Evolutionary conservation across 257 asterid species (phyloP).

Genomic region (Primulina eburnea): DNA sequence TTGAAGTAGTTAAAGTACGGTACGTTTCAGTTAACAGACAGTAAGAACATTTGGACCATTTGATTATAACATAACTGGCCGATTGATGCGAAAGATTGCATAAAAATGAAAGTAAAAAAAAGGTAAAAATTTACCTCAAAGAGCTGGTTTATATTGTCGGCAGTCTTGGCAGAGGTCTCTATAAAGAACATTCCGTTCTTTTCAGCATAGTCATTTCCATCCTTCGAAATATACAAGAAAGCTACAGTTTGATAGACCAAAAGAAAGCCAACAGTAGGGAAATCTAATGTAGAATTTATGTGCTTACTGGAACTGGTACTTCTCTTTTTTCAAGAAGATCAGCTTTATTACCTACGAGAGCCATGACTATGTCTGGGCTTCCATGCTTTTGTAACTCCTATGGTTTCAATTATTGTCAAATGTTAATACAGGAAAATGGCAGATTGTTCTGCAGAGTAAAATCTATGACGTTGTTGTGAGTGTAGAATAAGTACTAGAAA

Average conservation of each 20-base stretch:
- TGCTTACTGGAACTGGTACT: constrained; percentile 73
- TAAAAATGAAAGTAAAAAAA: neutral
- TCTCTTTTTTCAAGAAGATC: constrained; percentile 90
- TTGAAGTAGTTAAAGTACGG: too few species aligned
- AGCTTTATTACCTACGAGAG: constrained; percentile 96
- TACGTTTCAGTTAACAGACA: too few species aligned
- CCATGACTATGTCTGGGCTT: constrained; percentile 92
- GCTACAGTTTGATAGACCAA: constrained; percentile 1
- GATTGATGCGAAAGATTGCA: neutral
- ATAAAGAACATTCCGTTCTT: constrained; percentile 96
- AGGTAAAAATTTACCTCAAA: constrained; percentile 65
- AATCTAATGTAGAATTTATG: constrained; percentile 2
- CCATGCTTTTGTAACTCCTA: constrained; percentile 98
- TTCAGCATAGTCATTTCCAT: constrained; percentile 80
- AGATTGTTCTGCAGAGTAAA: constrained; percentile 2
- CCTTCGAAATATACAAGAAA: constrained; percentile 43
- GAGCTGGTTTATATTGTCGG: constrained; percentile 97
- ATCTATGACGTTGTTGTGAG: neutral
- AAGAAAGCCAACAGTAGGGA: constrained; percentile 3
- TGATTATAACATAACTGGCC: neutral
- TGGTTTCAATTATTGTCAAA: constrained; percentile 15
- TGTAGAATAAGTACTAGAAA: neutral
- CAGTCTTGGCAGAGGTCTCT: constrained; percentile 99
- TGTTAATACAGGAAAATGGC: constrained; percentile 9
- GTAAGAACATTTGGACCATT: neutral